Evolutionary conservation across 192 early-diverging fungal species (phyloP), one percentile per base, ranked within the genome.

Genomic region (Spinellus fusiger): DNA sequence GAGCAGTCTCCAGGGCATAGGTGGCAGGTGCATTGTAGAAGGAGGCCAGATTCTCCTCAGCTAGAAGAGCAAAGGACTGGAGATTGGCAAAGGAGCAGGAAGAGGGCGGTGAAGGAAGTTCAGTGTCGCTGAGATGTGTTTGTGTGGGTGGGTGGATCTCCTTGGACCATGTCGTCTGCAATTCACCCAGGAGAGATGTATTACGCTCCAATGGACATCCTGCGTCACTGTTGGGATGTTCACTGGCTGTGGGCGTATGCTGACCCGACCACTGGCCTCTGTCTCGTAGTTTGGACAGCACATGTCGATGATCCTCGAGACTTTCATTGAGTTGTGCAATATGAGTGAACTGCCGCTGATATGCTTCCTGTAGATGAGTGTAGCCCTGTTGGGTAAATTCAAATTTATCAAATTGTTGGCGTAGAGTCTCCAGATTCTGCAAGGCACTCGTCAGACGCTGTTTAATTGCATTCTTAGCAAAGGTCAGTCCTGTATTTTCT

Each of bases 91-190:
- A 23, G n/a, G 32, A 15, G 54, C 20, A 56, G 16, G 34, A 5
- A 40, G 40, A 44, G 18, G 40, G 40, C 13, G 40, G 40, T 12
- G 40, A 44, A 44, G 40, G 40, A 10, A 44, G 40, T 3, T 51
- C 49, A 2, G 49, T 16, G 22, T 51, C 25, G 20, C 16, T 51
- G 49, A 23, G n/a, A n/a, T n/a, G 20, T 56, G n/a, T 12, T 37
- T 15, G 8, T 2, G n/a, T 31, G 9, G 25, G 1, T 33, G 15
- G 40, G 25, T 47, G 27, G 16, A 15, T 59, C 37, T 32, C 33
- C 26, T 71, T 66, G 57, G 62, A 70, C 75, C 75, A 79, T 59
- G 75, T 73, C 32, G 31, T 73, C 59, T 82, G 77, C 3, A 82
- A 54, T 58, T 82, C 80, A 26, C 61, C 69, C 18, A 82, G 61